These are phyloP conservation scores for Candida piceae DNA, from an alignment of 805 yeast species.

Conservation along the genomic window DNA sequence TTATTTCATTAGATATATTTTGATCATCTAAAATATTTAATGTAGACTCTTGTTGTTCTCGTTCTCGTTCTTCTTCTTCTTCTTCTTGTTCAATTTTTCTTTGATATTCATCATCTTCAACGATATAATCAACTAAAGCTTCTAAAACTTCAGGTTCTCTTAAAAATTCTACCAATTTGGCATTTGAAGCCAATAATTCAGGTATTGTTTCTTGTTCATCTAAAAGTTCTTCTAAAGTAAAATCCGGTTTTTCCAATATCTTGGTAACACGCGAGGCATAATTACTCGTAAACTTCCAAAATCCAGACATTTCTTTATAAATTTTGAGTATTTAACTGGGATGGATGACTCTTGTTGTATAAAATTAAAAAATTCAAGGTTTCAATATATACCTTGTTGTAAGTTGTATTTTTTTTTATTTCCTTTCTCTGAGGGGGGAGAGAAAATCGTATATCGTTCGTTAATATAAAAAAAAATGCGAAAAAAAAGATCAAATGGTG, in stretches of 20 bases:
- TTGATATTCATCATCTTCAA: constrained; percentile 43
- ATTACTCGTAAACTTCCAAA: constrained; percentile 41
- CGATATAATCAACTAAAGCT: constrained; percentile 63
- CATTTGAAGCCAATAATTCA: constrained; percentile 66
- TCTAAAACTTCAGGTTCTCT: constrained; percentile 72
- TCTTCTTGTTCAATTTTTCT: constrained; percentile 20
- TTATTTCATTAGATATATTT: background rate
- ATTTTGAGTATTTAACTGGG: too few species aligned
- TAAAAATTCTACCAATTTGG: constrained; percentile 71
- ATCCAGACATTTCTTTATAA: constrained; percentile 31
- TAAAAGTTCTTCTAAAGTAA: constrained; percentile 51
- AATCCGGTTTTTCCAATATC: constrained; percentile 43
- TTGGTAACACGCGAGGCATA: constrained; percentile 55
- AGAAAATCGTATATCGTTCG: too few species aligned
- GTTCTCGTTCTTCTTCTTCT: constrained; percentile 4
- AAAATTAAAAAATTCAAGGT: too few species aligned
- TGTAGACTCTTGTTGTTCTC: constrained; percentile 7
- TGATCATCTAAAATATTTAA: too few species aligned
- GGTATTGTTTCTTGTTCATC: constrained; percentile 74
- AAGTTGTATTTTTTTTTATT: too few species aligned
- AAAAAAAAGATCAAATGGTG: too few species aligned
- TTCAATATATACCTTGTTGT: too few species aligned
- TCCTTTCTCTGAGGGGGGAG: too few species aligned
- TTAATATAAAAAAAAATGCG: too few species aligned
- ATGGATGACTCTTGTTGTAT: too few species aligned